Conservation (phyloP, 306 rosid genomes). For the Carpinus fangiana region DNA sequence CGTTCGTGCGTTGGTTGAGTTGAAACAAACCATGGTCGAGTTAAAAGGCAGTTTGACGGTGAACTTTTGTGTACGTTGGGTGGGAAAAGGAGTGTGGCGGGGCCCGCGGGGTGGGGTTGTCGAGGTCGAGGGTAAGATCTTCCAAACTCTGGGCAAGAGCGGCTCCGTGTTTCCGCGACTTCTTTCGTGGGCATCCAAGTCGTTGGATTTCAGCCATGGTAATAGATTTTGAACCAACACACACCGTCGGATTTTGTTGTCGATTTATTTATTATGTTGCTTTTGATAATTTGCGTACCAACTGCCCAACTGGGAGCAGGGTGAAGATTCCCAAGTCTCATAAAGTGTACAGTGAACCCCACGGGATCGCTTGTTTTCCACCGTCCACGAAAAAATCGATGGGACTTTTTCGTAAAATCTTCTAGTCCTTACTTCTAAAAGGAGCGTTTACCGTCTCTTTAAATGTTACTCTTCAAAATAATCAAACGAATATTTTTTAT, state of each 20-base stretch:
- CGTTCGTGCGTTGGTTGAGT: not conserved
- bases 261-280: no score
- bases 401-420: not conserved
- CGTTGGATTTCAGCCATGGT: slow-evolving; percentile 12
- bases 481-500: no score
- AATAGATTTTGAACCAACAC: not conserved
- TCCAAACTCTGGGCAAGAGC: slow-evolving; percentile 70
- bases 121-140: slow-evolving; percentile 30
- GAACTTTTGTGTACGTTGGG: slow-evolving; percentile 1
- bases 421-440: no score
- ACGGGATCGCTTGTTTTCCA: not conserved
- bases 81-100: slow-evolving; percentile 1
- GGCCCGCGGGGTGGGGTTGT: slow-evolving; percentile 7
- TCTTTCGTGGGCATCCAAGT: not conserved
- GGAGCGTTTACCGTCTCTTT: no score
- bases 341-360: not conserved
- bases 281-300: not conserved
- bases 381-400: not conserved
- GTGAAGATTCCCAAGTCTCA: not conserved
- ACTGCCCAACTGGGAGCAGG: not conserved
- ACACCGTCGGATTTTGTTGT: slow-evolving; percentile 5
- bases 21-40: slow-evolving; percentile 34
- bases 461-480: no score
- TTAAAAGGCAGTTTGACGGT: slow-evolving; percentile 22
- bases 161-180: slow-evolving; percentile 72